Conservation (phyloP, 108 stramenopile species). For the Nitzschia inconspicua region DNA sequence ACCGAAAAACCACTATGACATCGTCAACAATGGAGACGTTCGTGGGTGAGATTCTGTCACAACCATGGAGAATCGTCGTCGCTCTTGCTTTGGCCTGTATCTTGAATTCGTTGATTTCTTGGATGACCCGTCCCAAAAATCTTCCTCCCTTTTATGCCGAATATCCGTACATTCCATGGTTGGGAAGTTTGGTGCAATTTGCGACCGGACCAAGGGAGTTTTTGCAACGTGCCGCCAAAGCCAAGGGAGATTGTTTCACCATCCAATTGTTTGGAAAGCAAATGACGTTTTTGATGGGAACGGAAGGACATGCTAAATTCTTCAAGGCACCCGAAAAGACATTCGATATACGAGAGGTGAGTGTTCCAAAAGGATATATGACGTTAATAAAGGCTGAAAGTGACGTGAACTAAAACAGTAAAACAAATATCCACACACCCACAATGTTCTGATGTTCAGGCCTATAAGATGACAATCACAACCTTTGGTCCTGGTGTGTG, state of each 20-base stretch:
- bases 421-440: too few relatives aligned
- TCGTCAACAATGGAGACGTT: too few relatives aligned
- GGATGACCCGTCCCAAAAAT: conserved; percentile 7
- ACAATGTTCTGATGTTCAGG: too few relatives aligned
- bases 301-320: conserved; percentile 66
- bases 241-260: conserved; percentile 24
- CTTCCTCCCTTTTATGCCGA: conserved; percentile 26
- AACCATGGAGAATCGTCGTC: conserved; percentile 10
- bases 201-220: conserved; percentile 20
- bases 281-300: conserved; percentile 73
- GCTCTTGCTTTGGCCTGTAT: conserved; percentile 5
- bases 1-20: too few relatives aligned
- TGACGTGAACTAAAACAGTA: too few relatives aligned
- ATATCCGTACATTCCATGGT: conserved; percentile 25
- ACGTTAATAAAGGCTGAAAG: too few relatives aligned
- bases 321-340: conserved; percentile 55
- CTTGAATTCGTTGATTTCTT: conserved; percentile 1
- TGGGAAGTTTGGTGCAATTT: conserved; percentile 23
- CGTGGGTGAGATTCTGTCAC: not conserved
- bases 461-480: conserved; percentile 66
- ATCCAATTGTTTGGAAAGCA: conserved; percentile 45
- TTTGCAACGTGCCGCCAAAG: conserved; percentile 14
- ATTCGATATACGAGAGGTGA: conserved; percentile 54
- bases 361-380: too few relatives aligned
- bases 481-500: conserved; percentile 63